Evolutionary conservation across 306 rosid genomes (phyloP), one percentile per base, ranked within the genome.

Genomic region (Aeschynomene evenia): DNA sequence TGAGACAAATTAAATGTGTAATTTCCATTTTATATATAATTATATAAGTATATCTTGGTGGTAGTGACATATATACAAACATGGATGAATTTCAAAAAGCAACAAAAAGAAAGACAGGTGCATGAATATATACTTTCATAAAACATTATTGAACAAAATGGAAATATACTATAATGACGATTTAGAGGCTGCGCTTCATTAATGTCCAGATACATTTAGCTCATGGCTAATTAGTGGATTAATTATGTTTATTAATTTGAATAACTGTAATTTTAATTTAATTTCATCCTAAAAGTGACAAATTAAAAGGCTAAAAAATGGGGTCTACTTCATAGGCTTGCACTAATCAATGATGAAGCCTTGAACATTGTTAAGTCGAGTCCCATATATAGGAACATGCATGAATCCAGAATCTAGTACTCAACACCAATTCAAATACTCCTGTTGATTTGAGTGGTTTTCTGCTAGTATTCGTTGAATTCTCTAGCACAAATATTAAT

Each of bases 131-230:
- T 39, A 16, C 55, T 24, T 43, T 24, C 9, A 43, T 16, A 20
- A 68, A 70, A 18, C 46, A 43, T 20, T 29, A 43, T 20, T 29
- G 75, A 20, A 4, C 45, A 69, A 28, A 16, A 23, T 26, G 40
- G 6, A 54, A n/a, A 53, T 53, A 15, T 26, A 20, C 53, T 23
- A 0, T 8, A 4, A 37, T 54, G 0, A 19, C 9, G 5, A 54
- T 55, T n/a, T 40, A 42, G 50, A 33, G 61, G 68, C 76, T 71
- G 68, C 61, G 76, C 39, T 1, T 1, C 16, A 1, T 1, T n/a
- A 7, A n/a, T 21, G 76, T 20, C 76, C 68, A 59, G 39, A 57
- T 71, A 29, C 75, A 71, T 59, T 71, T 33, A 7, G 48, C 67
- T 56, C 53, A 52, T 70, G 58, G 45, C 34, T 43, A 36, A 53